Base-by-base conservation (phyloP, 73 alveolate species). In the Paramecium octaurelia region DNA sequence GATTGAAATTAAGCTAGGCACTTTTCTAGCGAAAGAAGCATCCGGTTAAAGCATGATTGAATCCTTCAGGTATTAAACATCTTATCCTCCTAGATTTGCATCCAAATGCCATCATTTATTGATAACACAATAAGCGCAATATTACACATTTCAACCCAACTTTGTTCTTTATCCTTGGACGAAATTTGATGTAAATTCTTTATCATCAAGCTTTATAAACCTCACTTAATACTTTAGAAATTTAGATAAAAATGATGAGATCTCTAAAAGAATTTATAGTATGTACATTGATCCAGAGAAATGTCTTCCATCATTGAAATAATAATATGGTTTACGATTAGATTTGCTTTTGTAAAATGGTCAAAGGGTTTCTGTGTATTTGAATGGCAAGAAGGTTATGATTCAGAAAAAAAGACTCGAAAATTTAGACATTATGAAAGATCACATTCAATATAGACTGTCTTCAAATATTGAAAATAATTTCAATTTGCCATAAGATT, bases 341-440 rank as follows among this genome's bases (percentile, higher is more conserved):
- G 91, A 80, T 46, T 10, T 80, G n/a, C 20, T 80, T n/a, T 44
- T 80, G 4, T 35, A 43, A 80, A 24, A 42, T 80, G 38, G 54
- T 24, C 31, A 80, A 48, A 40, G 91, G 21, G 76, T 48, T 24
- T 80, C 91, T 11, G 18, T 80, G 6, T 80, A 80, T 80, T 23
- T 11, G 21, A 35, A 80, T 80, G 91, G 91, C 8, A 24, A n/a
- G 46, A 80, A 80, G 46, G 43, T n/a, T 31, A 23, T 80, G 2
- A 40, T 44, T 11, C n/a, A 80, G 46, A 80, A 80, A 80, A 43
- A 43, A 80, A 80, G 73, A 80, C 42, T 34, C 3, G 91, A 80
- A 24, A 43, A 31, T 80, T 23, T 80, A 24, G 91, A 80, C 38
- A 27, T 80, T 0, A 48, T 80, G 75, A 80, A 80, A 46, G 48